Evolutionary conservation across 2,329 filamentous ascomycete genomes (phyloP).

Genomic region (Aspergillus pseudoterreus): DNA sequence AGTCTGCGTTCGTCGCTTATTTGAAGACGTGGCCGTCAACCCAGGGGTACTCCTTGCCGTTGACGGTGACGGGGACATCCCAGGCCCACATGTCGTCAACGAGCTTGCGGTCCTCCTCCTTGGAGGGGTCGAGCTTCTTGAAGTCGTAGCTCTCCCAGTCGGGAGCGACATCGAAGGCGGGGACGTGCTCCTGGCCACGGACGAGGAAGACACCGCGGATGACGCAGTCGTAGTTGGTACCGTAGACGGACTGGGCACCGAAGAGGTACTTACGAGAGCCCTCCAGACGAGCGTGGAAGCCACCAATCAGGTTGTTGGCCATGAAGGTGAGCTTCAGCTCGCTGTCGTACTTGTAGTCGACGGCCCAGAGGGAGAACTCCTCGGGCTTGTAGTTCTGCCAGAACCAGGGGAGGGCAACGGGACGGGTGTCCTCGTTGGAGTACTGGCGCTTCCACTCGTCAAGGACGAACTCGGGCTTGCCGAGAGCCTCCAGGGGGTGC

Average conservation of each 20-base stretch:
- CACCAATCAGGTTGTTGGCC: conserved; percentile 97
- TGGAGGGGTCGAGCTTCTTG: conserved; percentile 89
- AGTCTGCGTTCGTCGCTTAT: conserved; percentile 53
- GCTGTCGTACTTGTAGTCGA: conserved; percentile 98
- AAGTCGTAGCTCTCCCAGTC: conserved; percentile 97
- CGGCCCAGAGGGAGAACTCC: conserved; percentile 92
- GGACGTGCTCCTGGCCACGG: conserved; percentile 80
- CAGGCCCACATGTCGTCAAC: conserved; percentile 86
- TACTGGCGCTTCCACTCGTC: conserved; percentile 99
- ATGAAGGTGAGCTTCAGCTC: conserved; percentile 98
- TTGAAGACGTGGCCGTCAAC: conserved; percentile 98
- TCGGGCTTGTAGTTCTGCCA: conserved; percentile 93
- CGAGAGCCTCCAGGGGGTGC: conserved; percentile 87
- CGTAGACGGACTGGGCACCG: conserved; percentile 84
- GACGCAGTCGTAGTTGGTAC: conserved; percentile 80
- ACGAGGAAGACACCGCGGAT: conserved; percentile 92
- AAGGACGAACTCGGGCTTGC: conserved; percentile 73
- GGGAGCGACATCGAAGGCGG: conserved; percentile 94
- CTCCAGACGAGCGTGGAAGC: conserved; percentile 97
- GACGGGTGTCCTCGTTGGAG: conserved; percentile 87
- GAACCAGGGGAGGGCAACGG: conserved; percentile 89
- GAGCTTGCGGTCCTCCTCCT: conserved; percentile 78
- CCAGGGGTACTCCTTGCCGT: conserved; percentile 86
- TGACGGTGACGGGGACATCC: conserved; percentile 76
- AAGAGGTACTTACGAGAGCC: conserved; percentile 97